Evolutionary conservation across 805 yeast genomes (phyloP), one percentile per base, ranked within the genome.

Genomic region (Candida corydali): DNA sequence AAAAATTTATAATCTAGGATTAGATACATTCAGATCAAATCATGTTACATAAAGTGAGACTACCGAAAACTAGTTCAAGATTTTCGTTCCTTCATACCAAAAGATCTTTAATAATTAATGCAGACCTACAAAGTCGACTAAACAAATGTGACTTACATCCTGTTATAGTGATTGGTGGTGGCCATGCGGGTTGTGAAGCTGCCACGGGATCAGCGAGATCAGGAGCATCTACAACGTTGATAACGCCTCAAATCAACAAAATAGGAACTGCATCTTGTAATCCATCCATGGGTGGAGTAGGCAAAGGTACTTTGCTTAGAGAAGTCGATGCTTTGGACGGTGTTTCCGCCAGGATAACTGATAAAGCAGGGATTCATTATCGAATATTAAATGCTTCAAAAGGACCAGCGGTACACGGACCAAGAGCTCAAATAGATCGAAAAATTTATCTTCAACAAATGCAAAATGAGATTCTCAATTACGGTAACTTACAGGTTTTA

Each of bases 151-250:
- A 59, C 1, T 42, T 49, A 9, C 66, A 62, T 32, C 91, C 88
- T 0, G 96, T 88, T 0, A 73, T 91, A 1, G 91, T 93, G 4
- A 78, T 93, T 15, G 99, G 99, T 4, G 99, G 95, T 9, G 99
- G 99, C 0, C 99, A 93, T 65, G 98, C 98, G 24, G 99, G 99
- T 9, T 82, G 95, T 48, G 99, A 93, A 59, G 98, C 99, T 0
- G 93, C 96, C 2, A 72, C 96, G 0, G 98, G 91, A 0, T 70
- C 96, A 1, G 95, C 98, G 1, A 69, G 99, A 43, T 54, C 85
- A 1, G 97, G 97, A 0, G 73, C 82, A 1, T 42, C 52, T 3
- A 82, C 95, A 0, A 65, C 80, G 2, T 65, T 93, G 18, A 69
- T 93, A 2, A 89, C 98, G 0, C 98, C 96, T 1, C 73, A 69